phyloP scores from a whole-genome alignment of 805 yeast genomes.

The Citeromyces nyonsensis region DNA sequence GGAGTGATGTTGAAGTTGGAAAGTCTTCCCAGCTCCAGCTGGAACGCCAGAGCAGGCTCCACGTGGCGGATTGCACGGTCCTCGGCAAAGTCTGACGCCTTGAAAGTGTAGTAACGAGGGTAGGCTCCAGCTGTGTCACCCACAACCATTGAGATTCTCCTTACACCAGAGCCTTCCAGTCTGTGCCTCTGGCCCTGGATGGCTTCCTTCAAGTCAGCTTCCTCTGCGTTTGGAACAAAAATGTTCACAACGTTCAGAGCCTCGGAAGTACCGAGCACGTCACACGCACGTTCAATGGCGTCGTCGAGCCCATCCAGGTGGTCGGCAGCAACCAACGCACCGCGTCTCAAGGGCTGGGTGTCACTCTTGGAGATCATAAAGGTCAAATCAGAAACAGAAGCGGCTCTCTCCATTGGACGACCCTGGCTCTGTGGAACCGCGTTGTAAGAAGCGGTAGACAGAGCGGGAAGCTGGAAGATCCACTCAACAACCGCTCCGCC shows the following conservation, averaged over 20 bases:
- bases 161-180: slow-evolving; percentile 53
- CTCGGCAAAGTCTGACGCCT: slow-evolving; percentile 74
- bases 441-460: slow-evolving; percentile 58
- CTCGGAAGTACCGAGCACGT: slow-evolving; percentile 18
- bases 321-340: slow-evolving; percentile 65
- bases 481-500: slow-evolving; percentile 63
- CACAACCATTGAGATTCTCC: slow-evolving; percentile 87
- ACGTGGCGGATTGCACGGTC: slow-evolving; percentile 93
- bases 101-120: slow-evolving; percentile 93
- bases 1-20: slow-evolving; percentile 93
- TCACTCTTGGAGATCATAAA: slow-evolving; percentile 60
- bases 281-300: slow-evolving; percentile 59
- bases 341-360: slow-evolving; percentile 64
- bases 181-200: slow-evolving; percentile 56
- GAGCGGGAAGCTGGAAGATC: slow-evolving; percentile 75
- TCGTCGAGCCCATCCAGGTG: slow-evolving; percentile 89
- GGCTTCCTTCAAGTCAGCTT: slow-evolving; percentile 48
- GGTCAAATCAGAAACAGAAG: slow-evolving; percentile 85
- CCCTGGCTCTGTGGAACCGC: slow-evolving; percentile 33
- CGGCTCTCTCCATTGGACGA: slow-evolving; percentile 58
- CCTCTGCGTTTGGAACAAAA: slow-evolving; percentile 51
- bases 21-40: slow-evolving; percentile 85
- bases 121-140: slow-evolving; percentile 75
- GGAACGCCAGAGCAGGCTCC: slow-evolving; percentile 97
- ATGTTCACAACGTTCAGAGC: slow-evolving; percentile 76